Conservation (phyloP, 257 asterid species). For the Oldenlandia corymbosa region DNA sequence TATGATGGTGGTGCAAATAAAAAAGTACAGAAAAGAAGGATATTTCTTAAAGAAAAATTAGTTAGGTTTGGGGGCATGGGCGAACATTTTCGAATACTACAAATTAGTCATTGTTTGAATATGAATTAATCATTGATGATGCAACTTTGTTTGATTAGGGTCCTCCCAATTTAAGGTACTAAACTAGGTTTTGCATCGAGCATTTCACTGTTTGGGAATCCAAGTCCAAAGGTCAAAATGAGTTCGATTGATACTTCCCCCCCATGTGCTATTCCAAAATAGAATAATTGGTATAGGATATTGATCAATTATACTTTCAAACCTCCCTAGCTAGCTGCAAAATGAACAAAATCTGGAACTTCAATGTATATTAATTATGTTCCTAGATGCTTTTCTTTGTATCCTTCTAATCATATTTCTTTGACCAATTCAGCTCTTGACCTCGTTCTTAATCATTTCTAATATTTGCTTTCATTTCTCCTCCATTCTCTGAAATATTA, state of each 20-base stretch:
- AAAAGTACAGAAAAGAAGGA: no score
- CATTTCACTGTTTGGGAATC: slow-evolving; percentile 26
- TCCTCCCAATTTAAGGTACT: no score
- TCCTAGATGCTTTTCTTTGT: no score
- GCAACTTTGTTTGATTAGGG: no score
- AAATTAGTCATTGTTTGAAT: no score
- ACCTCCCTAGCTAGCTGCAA: not conserved
- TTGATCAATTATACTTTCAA: not conserved
- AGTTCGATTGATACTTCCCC: slow-evolving; percentile 21
- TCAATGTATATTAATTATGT: not conserved
- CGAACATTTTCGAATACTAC: no score
- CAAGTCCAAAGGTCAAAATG: slow-evolving; percentile 31
- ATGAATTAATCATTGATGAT: no score
- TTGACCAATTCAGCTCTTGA: not conserved
- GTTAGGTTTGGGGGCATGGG: no score
- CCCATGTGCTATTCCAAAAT: slow-evolving; percentile 35
- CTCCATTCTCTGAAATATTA: no score
- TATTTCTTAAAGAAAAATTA: no score
- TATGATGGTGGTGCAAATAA: no score
- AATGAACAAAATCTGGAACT: slow-evolving; percentile 7
- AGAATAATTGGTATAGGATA: slow-evolving; percentile 21
- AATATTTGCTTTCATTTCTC: not conserved
- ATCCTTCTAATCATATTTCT: not conserved
- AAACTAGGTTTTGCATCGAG: slow-evolving; percentile 17
- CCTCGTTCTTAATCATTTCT: not conserved